A percentile compares a stretch with the other conserved stretches of the same genome.
phyloP scores from a whole-genome alignment of 768 basidiomycete genomes.

The Lactarius psammicola region DNA sequence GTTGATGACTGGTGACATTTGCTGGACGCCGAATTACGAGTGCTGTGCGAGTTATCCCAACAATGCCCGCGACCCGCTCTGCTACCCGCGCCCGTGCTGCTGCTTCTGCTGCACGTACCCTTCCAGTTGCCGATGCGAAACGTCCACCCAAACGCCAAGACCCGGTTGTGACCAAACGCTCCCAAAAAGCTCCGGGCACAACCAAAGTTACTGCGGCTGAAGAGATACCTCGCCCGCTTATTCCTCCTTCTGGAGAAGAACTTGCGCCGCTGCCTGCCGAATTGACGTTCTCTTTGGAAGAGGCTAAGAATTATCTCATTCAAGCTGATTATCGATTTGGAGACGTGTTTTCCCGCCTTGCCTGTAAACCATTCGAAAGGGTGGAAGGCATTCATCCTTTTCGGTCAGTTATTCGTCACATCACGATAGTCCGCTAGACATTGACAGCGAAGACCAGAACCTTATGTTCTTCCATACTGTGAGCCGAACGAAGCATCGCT shows the following conservation, averaged over 20 bases:
- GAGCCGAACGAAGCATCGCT: slow-evolving; percentile 30
- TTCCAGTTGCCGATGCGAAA: slow-evolving; percentile 7
- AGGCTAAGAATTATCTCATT: slow-evolving; percentile 72
- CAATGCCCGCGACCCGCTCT: slow-evolving; percentile 33
- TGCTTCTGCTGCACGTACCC: neutral
- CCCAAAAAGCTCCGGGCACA: slow-evolving; percentile 6
- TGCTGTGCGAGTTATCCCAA: slow-evolving; percentile 1
- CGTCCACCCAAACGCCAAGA: slow-evolving; percentile 13
- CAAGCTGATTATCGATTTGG: slow-evolving; percentile 66
- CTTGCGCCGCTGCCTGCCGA: slow-evolving; percentile 57
- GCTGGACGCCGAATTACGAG: neutral
- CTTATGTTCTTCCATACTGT: slow-evolving; percentile 71
- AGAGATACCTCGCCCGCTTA: neutral
- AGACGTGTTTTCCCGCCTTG: slow-evolving; percentile 59
- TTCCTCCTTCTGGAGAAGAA: slow-evolving; percentile 11
- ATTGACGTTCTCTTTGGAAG: slow-evolving; percentile 73
- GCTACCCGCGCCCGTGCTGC: slow-evolving; percentile 23
- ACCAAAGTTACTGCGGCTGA: slow-evolving; percentile 12
- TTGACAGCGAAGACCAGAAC: slow-evolving; percentile 43
- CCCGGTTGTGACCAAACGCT: slow-evolving; percentile 12
- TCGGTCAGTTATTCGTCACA: slow-evolving; percentile 44
- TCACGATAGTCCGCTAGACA: neutral
- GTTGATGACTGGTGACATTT: neutral
- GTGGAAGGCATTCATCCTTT: slow-evolving; percentile 82
- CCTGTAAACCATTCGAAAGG: slow-evolving; percentile 75